Conservation (phyloP, 306 rosid species). For the Hippophae rhamnoides region DNA sequence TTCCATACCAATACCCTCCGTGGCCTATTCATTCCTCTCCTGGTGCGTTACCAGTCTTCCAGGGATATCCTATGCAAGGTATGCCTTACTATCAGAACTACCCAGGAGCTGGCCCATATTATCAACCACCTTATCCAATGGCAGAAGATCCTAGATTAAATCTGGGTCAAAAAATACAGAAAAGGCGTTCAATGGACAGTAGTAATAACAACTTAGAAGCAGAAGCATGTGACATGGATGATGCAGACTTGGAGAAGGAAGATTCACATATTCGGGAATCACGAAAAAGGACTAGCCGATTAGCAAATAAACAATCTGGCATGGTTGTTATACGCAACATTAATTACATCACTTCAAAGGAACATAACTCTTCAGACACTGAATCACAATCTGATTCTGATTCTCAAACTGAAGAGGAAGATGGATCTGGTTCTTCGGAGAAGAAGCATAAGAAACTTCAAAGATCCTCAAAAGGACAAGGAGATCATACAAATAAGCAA, state of each 20-base stretch:
- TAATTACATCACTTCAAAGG: slow-evolving; percentile 73
- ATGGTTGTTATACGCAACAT: slow-evolving; percentile 83
- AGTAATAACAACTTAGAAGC: slow-evolving; percentile 49
- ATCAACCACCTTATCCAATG: slow-evolving; percentile 65
- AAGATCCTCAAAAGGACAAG: slow-evolving; percentile 48
- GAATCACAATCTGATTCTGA: slow-evolving; percentile 58
- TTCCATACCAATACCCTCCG: slow-evolving; percentile 72
- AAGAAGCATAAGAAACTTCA: slow-evolving; percentile 22
- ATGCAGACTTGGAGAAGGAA: slow-evolving; percentile 45
- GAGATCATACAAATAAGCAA: slow-evolving; percentile 26
- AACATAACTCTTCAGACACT: slow-evolving; percentile 49
- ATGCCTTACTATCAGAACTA: slow-evolving; percentile 81
- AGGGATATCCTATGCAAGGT: slow-evolving; percentile 80
- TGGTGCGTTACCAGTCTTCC: slow-evolving; percentile 66
- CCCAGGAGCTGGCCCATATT: slow-evolving; percentile 61
- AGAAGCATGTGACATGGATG: slow-evolving; percentile 50
- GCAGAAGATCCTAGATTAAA: slow-evolving; percentile 52
- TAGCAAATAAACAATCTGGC: slow-evolving; percentile 59
- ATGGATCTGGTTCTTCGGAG: slow-evolving; percentile 23
- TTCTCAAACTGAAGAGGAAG: slow-evolving; percentile 55
- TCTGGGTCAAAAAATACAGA: slow-evolving; percentile 39
- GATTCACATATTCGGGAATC: slow-evolving; percentile 38
- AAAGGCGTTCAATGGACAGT: slow-evolving; percentile 82
- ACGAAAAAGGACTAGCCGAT: slow-evolving; percentile 51
- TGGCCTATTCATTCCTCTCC: slow-evolving; percentile 95